Percentiles rank a stretch among this genome's conserved stretches.
Evolutionary conservation across 1,139 yeast genomes (phyloP).

Genomic region (Blastobotrys ciferrii): DNA sequence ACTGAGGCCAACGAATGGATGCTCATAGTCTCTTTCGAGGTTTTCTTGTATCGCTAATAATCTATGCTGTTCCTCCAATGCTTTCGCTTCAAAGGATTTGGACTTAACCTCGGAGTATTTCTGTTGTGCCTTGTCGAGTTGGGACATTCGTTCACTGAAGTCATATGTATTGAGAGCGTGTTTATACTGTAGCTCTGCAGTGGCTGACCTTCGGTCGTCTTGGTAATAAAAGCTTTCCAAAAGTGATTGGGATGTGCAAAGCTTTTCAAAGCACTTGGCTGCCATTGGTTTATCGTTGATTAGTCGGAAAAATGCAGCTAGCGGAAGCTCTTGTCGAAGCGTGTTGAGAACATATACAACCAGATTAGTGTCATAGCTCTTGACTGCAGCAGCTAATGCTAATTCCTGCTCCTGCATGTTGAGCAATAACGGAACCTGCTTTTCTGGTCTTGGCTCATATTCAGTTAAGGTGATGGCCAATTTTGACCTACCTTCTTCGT

Average conservation of each 20-base stretch:
- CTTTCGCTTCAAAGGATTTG: constrained; percentile 32
- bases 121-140: constrained; percentile 29
- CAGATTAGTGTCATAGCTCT: constrained; percentile 64
- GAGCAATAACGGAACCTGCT: constrained; percentile 62
- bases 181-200: constrained; percentile 43
- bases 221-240: constrained; percentile 58
- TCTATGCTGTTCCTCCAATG: constrained; percentile 50
- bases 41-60: constrained; percentile 52
- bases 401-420: constrained; percentile 70
- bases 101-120: constrained; percentile 31
- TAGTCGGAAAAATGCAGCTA: constrained; percentile 57
- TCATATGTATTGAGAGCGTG: constrained; percentile 26
- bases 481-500: constrained; percentile 74
- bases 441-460: constrained; percentile 63
- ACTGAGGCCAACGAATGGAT: constrained; percentile 54
- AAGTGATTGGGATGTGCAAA: constrained; percentile 39
- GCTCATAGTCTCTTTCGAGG: constrained; percentile 54
- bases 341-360: constrained; percentile 57
- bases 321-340: constrained; percentile 47
- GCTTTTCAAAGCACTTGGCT: constrained; percentile 44
- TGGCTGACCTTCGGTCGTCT: constrained; percentile 52
- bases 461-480: constrained; percentile 65
- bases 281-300: constrained; percentile 47
- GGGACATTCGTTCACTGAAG: constrained; percentile 10
- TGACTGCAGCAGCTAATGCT: constrained; percentile 69